Evolutionary conservation across 2,329 filamentous ascomycete species (phyloP), one percentile per base, ranked within the genome.

Genomic region (Rugonectria rugulosa): DNA sequence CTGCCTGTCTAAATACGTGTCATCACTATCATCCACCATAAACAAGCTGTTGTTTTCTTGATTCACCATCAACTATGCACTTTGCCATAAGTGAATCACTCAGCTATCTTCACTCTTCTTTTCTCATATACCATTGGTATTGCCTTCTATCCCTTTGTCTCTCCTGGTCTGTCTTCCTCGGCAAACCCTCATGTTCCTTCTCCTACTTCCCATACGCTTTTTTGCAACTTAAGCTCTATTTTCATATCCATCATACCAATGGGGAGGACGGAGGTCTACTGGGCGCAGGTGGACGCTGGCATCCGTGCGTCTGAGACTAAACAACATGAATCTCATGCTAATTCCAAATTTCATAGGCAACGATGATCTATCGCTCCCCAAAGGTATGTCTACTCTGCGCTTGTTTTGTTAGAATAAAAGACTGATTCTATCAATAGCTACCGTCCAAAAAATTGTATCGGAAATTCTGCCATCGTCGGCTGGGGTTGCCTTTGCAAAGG

Each of bases 401-500:
- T 14, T 5, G 29, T 24, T 32, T 19, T 9, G 21, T 12, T 11
- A n/a, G 32, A 19, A 7, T 14, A 4, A 8, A 11, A 17, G 23
- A 23, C 12, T 6, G 14, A 73, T 78, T 77, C 63, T n/a, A 7
- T 31, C 4, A 12, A 32, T 56, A 87, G 86, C 86, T 29, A 89
- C 86, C 6, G 86, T 89, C n/a, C 86, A 88, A 68, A 89, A 89
- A 77, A 99, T 99, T 63, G 94, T 99, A 66, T 89, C 89, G 55
- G 95, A 99, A 74, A 97, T 99, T 68, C 84, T 99, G 2, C 88
- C 92, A 2, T 79, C 89, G 1, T 86, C 89, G 43, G 77, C 74
- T 12, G 91, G 92, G 45, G 85, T 96, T 59, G 88, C 90, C 2
- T 98, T 98, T 72, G 91, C 93, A 37, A 97, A 97, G 73, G 95